Conservation (phyloP, 345 rosid genomes). For the Linum usitatissimum region DNA sequence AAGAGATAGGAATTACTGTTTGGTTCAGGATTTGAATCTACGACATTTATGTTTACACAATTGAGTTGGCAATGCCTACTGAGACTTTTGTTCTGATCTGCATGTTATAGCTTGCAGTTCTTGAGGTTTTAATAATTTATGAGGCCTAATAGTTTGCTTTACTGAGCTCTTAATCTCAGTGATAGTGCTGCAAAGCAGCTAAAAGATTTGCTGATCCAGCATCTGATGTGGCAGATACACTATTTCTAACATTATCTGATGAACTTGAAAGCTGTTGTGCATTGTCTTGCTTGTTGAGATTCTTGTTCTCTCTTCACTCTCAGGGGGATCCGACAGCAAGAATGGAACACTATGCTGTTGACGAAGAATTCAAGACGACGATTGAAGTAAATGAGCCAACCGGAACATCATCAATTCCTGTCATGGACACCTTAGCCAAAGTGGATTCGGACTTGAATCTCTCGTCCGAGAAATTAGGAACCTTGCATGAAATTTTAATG, state of each 20-base stretch:
- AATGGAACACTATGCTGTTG: neutral
- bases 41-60: neutral
- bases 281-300: neutral
- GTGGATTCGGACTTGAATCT: slow-evolving; percentile 43
- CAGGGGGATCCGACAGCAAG: neutral
- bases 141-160: neutral
- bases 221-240: no score
- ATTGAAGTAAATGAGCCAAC: neutral
- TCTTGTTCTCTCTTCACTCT: neutral
- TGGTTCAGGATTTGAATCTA: no score
- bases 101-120: neutral
- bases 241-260: no score
- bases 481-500: slow-evolving; percentile 62
- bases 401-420: slow-evolving; percentile 7
- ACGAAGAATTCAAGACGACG: neutral
- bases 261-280: neutral
- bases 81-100: neutral
- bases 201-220: neutral
- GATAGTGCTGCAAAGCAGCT: neutral
- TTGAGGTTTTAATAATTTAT: neutral
- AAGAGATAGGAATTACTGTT: no score
- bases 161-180: neutral
- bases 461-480: slow-evolving; percentile 53
- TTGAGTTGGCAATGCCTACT: neutral
- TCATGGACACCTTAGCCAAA: slow-evolving; percentile 29